Evolutionary conservation across 257 asterid species (phyloP).

Genomic region (Echites panduratus): DNA sequence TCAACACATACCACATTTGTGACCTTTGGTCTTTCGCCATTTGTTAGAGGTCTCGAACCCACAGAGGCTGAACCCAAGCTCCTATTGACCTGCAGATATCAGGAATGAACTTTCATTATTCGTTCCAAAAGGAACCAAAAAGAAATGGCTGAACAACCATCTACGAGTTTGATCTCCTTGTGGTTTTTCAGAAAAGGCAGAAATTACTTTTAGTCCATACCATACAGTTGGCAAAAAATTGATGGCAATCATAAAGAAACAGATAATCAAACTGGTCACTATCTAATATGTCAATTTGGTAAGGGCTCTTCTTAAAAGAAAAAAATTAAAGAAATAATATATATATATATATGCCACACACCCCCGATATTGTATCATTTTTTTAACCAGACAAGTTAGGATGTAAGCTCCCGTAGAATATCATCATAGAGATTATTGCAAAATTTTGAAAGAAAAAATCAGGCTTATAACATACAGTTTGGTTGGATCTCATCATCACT

Average conservation of each 20-base stretch:
- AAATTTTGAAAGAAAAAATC: neutral
- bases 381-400: neutral
- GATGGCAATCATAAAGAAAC: no score
- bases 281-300: no score
- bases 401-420: neutral
- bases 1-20: slow-evolving; percentile 47
- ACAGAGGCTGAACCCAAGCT: slow-evolving; percentile 35
- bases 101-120: neutral
- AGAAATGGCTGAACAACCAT: neutral
- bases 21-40: slow-evolving; percentile 32
- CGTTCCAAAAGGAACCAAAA: neutral
- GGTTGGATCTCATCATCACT: slow-evolving; percentile 35
- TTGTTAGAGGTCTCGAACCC: slow-evolving; percentile 37
- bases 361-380: no score
- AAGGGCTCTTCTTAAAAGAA: no score
- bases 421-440: neutral
- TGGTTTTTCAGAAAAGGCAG: neutral
- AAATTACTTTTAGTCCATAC: neutral
- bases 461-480: slow-evolving; percentile 33
- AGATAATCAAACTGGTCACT: neutral
- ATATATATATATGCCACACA: no score
- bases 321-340: no score
- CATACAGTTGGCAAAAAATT: neutral
- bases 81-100: slow-evolving; percentile 47
- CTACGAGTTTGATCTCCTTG: neutral